A percentile compares a stretch with the other conserved stretches of the same genome.
Conservation (phyloP, 129 eudicot species). For the Calendula officinalis region DNA sequence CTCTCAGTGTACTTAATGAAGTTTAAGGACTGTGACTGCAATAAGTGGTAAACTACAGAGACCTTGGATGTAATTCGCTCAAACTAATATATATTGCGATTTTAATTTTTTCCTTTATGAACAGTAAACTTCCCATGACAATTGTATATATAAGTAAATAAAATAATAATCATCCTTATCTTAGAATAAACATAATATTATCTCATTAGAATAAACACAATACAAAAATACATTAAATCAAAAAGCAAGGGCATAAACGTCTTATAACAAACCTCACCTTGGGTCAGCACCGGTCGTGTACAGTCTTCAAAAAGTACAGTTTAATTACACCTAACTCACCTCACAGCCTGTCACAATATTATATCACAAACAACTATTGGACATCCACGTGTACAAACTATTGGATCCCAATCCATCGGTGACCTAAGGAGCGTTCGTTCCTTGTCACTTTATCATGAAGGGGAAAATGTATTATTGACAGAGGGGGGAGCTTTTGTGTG, state of each 20-base stretch:
- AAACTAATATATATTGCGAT: too few species aligned
- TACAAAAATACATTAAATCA: neutral
- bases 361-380: neutral
- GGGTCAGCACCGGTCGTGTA: constrained; percentile 28
- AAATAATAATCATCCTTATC: neutral
- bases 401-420: neutral
- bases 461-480: constrained; percentile 6
- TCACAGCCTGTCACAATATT: constrained; percentile 14
- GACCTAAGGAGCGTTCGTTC: neutral
- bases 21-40: too few species aligned
- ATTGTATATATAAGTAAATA: too few species aligned
- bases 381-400: neutral
- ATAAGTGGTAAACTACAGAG: too few species aligned
- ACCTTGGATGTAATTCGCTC: too few species aligned
- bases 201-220: constrained; percentile 18
- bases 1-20: too few species aligned
- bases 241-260: constrained; percentile 9
- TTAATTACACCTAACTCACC: constrained; percentile 16
- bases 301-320: constrained; percentile 18
- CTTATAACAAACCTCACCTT: neutral
- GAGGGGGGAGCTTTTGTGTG: constrained; percentile 26
- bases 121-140: too few species aligned
- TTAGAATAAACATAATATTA: constrained; percentile 14
- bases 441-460: constrained; percentile 22
- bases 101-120: too few species aligned